Evolutionary conservation across 352 stramenopile species (phyloP), one percentile per base, ranked within the genome.

Genomic region (Phytopythium kandeliae): DNA sequence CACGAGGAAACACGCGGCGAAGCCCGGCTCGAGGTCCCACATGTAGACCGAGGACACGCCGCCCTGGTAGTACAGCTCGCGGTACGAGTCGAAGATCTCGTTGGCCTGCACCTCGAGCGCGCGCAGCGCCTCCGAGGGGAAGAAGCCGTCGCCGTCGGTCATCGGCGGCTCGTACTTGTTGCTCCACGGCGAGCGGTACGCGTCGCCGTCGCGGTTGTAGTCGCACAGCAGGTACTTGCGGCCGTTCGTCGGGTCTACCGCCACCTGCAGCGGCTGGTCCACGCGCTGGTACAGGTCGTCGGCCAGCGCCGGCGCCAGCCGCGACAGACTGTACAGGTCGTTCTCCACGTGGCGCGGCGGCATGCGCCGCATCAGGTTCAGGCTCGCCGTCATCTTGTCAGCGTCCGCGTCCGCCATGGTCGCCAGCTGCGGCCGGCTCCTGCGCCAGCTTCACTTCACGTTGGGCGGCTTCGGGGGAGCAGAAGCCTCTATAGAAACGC

Each of bases 71-170:
- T 99, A 99, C 34, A 98, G 72, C 65, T 98, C 87, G 17, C 89
- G 73, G 69, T 99, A 99, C 46, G 89, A 85, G 66, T 98, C 94
- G 62, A 98, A 98, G 53, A 98, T 89, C 69, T 98, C 90, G 67
- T 98, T 98, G 13, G 89, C 85, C 45, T 97, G 69, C 21, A 96
- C 62, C 69, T 99, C 95, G 16, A 98, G 71, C 51, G 86, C 70
- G 6, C 92, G 83, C 24, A 98, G 55, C 40, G 82, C 81, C 57
- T 97, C 78, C 0, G 86, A 96, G 7, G 91, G 89, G 40, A 79
- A 87, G 49, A 97, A 96, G n/a, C 87, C 85, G 57, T 96, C 85
- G 15, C 83, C 79, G 51, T 95, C 81, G 12, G 74, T 60, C 7
- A 74, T 54, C 38, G 85, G 76, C 10, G 82, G 78, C 44, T 86